Base-by-base conservation (phyloP, 495 filamentous ascomycete species). In the Parathielavia hyrcaniae region DNA sequence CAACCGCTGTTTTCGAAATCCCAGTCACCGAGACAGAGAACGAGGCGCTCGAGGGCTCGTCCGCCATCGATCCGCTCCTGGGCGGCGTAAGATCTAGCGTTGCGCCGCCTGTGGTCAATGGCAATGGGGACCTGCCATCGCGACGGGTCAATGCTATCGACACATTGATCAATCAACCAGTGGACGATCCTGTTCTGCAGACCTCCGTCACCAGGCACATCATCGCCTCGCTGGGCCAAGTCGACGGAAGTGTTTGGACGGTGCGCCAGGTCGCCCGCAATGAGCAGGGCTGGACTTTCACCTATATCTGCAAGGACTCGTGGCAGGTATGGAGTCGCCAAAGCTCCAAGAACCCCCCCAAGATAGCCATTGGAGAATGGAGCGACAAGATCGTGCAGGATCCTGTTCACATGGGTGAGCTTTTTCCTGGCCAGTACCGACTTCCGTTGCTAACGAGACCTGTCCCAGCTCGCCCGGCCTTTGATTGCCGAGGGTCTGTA, bases 301-400 rank as follows among this genome's bases (percentile, higher is more conserved):
- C 66, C 14, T 77, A 77, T 55, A 68, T 73, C 44, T 79, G 77
- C 68, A 74, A 73, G 61, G 73, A 73, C 61, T 79, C 77, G n/a
- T 61, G 71, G 45, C 67, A 72, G 61, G 67, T 68, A 16, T 79
- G 77, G 77, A 66, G 58, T 47, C 75, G 73, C n/a, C 70, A 74
- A 39, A 62, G 64, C 57, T 63, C 68, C 1, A 78, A 75, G 45
- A 69, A 53, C 34, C 58, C 67, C 17, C 58, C 68, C 14, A 73
- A 69, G 56, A 44, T 63, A 9, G 58, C 59, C 44, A 74, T 78
- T 51, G 74, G 66, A 10, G 74, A 71, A 41, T 76, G 71, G 59
- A 78, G 74, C 55, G 64, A 69, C 26, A 70, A 65, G 51, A 70
- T 64, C 22, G 61, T 68, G 19, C 56, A 72, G 7, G 75, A 79